Percentiles rank a stretch among this genome's conserved stretches.
phyloP scores from a whole-genome alignment of 192 early-diverging fungal genomes.

The Pilaira anomala region DNA sequence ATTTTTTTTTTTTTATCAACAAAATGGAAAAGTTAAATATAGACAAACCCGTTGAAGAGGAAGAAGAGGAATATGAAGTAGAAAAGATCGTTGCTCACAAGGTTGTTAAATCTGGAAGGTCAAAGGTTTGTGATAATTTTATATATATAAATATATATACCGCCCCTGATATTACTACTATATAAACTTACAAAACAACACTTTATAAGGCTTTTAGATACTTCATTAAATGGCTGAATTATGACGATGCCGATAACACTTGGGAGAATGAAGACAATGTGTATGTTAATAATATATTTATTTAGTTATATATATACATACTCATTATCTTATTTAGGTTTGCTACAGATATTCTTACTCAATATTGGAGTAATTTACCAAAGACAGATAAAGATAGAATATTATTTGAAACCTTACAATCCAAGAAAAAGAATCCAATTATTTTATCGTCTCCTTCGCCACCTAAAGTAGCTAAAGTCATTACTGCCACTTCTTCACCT shows the following conservation, averaged over 20 bases:
- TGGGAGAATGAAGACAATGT: slow-evolving; percentile 14
- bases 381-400: too few relatives aligned
- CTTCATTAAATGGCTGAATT: slow-evolving; percentile 16
- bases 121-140: neutral
- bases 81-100: slow-evolving; percentile 12
- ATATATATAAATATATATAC: neutral
- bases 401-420: too few relatives aligned
- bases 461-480: too few relatives aligned
- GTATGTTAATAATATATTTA: slow-evolving; percentile 10
- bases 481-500: too few relatives aligned
- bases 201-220: neutral
- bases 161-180: neutral
- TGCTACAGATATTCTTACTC: neutral
- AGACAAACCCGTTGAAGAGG: neutral
- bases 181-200: neutral
- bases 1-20: neutral
- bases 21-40: neutral
- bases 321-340: neutral
- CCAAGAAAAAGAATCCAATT: too few relatives aligned
- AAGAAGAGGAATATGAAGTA: slow-evolving; percentile 23
- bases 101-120: neutral
- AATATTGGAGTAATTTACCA: neutral
- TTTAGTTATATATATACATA: neutral
- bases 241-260: slow-evolving; percentile 1
- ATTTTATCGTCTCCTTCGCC: too few relatives aligned